Evolutionary conservation across 2,329 filamentous ascomycete species (phyloP).

Genomic region (Ustilaginoidea virens): DNA sequence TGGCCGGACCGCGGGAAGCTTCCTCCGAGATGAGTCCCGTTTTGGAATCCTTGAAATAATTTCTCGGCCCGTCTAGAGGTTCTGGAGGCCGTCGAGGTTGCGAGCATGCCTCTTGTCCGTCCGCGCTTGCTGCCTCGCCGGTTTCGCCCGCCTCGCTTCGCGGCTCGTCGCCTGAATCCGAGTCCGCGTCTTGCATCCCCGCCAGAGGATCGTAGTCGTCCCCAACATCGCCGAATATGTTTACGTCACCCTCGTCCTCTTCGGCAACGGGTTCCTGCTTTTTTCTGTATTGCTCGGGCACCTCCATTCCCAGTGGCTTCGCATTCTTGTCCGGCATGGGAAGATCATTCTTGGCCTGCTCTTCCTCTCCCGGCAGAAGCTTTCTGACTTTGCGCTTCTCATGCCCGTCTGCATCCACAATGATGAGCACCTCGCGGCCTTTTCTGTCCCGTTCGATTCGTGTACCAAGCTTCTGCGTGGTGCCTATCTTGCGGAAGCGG

Average conservation of each 20-base stretch:
- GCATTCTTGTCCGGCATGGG: conserved; percentile 38
- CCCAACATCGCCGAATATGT: conserved; percentile 51
- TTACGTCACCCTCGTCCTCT: conserved; percentile 38
- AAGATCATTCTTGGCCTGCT: conserved; percentile 24
- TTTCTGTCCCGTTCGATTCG: conserved; percentile 46
- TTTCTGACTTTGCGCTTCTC: conserved; percentile 51
- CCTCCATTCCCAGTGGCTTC: conserved; percentile 48
- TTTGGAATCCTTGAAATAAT: conserved; percentile 49
- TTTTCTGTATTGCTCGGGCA: conserved; percentile 41
- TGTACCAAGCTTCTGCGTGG: conserved; percentile 34
- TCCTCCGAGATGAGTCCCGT: conserved; percentile 38
- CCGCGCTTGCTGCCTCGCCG: background rate
- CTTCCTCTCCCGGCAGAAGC: conserved; percentile 23
- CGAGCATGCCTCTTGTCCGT: conserved; percentile 5
- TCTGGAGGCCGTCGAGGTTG: conserved; percentile 32
- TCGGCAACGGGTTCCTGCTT: conserved; percentile 24
- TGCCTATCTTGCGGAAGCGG: conserved; percentile 50
- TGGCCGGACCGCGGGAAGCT: conserved; percentile 31
- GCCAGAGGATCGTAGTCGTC: conserved; percentile 55
- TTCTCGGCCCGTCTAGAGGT: conserved; percentile 27
- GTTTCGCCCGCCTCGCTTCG: conserved; percentile 3
- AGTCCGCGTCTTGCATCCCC: conserved; percentile 31
- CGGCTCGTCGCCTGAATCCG: conserved; percentile 28
- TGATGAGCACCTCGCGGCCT: conserved; percentile 48
- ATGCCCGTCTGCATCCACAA: conserved; percentile 49